Conservation (phyloP, 495 filamentous ascomycete genomes). For the Penicillium cosmopolitanum region DNA sequence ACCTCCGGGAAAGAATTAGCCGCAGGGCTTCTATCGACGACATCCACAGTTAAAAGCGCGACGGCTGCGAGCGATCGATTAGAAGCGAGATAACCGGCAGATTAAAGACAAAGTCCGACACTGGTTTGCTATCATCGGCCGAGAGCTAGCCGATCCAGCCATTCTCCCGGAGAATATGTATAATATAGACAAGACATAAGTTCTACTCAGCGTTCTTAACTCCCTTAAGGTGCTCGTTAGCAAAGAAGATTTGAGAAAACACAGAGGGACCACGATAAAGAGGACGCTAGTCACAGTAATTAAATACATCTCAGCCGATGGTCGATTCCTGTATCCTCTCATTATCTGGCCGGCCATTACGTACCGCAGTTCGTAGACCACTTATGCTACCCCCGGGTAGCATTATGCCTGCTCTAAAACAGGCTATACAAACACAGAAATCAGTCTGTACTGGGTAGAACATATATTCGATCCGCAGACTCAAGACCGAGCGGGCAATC, state of each 20-base stretch:
- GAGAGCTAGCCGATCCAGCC: slow-evolving; percentile 14
- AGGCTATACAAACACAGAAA: slow-evolving; percentile 35
- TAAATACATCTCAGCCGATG: slow-evolving; percentile 35
- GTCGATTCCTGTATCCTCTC: slow-evolving; percentile 28
- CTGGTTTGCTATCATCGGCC: slow-evolving; percentile 7
- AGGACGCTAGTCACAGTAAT: slow-evolving; percentile 32
- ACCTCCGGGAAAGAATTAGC: too few relatives aligned
- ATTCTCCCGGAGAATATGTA: slow-evolving; percentile 32
- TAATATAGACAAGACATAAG: slow-evolving; percentile 37
- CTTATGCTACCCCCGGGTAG: slow-evolving; percentile 34
- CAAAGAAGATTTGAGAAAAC: slow-evolving; percentile 36
- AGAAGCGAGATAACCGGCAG: too few relatives aligned
- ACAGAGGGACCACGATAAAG: slow-evolving; percentile 35
- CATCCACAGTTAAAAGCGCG: too few relatives aligned
- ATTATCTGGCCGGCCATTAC: slow-evolving; percentile 44
- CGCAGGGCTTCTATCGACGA: too few relatives aligned
- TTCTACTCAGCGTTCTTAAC: slow-evolving; percentile 39
- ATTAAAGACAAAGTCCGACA: not conserved
- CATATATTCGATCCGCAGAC: slow-evolving; percentile 38
- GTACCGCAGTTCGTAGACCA: slow-evolving; percentile 27
- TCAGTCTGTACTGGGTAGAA: slow-evolving; percentile 39
- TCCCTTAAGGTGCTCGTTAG: slow-evolving; percentile 41
- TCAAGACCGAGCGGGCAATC: slow-evolving; percentile 23
- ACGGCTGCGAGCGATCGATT: too few relatives aligned
- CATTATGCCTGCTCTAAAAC: slow-evolving; percentile 32